phyloP scores from a whole-genome alignment of 1,284 basidiomycete species.

The Xerocomus subilludens region DNA sequence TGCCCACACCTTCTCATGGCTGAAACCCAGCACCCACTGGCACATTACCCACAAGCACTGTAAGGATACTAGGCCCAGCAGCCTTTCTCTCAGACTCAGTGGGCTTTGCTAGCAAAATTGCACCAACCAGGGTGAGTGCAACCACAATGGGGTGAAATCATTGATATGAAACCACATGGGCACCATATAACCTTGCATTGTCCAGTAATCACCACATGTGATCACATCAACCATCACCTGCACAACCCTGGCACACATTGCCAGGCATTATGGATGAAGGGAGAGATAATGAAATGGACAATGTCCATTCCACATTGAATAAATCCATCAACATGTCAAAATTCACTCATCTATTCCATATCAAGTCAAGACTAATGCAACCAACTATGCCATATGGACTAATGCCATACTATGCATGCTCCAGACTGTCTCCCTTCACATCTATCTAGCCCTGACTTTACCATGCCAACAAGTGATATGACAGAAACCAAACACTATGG shows the following conservation, averaged over 20 bases:
- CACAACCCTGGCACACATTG: not conserved
- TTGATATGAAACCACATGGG: not conserved
- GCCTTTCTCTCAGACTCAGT: not conserved
- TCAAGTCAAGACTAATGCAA: not conserved
- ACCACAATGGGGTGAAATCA: not conserved
- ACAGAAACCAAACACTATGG: not conserved
- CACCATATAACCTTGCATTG: not conserved
- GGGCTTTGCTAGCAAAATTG: too few species aligned
- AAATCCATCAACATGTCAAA: conserved; percentile 28
- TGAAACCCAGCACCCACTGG: too few species aligned
- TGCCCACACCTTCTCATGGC: too few species aligned
- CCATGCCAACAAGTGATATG: not conserved
- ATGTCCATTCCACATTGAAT: not conserved
- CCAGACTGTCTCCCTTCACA: conserved; percentile 1
- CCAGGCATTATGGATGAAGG: not conserved
- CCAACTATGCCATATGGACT: conserved; percentile 23
- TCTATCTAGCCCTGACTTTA: not conserved
- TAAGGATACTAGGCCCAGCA: not conserved
- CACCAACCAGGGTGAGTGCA: not conserved
- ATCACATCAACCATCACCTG: not conserved
- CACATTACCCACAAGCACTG: not conserved
- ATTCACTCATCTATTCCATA: conserved; percentile 11
- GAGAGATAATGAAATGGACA: not conserved
- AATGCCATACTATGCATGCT: not conserved
- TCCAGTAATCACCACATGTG: not conserved